A percentile compares a stretch with the other conserved stretches of the same genome.
Conservation (phyloP, 2,329 filamentous ascomycete genomes). For the Fusarium ramigenum region DNA sequence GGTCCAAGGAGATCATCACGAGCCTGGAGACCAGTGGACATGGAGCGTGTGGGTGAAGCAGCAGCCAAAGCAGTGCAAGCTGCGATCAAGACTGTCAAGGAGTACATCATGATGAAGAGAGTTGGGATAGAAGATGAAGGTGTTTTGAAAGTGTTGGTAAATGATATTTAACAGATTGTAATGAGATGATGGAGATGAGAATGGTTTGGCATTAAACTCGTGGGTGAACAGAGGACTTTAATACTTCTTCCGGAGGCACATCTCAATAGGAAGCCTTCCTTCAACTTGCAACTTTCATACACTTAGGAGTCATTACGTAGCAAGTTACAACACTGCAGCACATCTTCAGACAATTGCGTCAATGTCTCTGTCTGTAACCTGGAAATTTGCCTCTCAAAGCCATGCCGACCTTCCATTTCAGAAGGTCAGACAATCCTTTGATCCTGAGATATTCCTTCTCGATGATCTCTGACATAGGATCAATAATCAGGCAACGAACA, state of each 20-base stretch:
- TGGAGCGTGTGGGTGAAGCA: background rate
- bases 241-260: fast-evolving
- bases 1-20: background rate
- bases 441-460: background rate
- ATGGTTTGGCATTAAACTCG: fast-evolving
- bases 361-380: background rate
- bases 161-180: background rate
- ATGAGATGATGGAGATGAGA: background rate
- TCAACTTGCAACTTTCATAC: background rate
- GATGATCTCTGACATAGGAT: background rate
- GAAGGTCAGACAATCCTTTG: background rate
- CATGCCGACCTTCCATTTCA: background rate
- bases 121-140: background rate
- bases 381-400: background rate
- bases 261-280: fast-evolving
- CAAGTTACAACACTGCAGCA: background rate
- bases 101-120: background rate
- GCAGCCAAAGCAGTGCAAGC: background rate
- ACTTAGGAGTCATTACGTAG: background rate
- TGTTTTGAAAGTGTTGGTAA: background rate
- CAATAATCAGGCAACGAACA: background rate
- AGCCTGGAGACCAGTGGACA: background rate
- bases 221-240: fast-evolving
- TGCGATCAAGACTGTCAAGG: background rate
- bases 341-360: background rate